Evolutionary conservation across 495 filamentous ascomycete species (phyloP), one percentile per base, ranked within the genome.

Genomic region (Penicillium pancosmium): DNA sequence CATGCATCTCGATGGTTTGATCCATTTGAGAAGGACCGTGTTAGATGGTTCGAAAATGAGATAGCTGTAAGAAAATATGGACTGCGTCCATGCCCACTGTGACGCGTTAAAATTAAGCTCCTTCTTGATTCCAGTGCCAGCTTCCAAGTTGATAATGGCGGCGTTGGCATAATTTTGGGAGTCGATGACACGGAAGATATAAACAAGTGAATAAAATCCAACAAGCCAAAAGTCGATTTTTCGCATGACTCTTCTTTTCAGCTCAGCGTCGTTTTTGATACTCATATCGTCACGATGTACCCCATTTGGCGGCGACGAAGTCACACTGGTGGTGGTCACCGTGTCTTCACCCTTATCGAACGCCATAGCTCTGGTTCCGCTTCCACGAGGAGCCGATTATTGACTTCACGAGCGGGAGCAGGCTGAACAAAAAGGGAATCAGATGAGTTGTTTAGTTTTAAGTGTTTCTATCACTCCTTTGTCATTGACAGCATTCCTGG

Each of bases 61-160:
- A 43, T 78, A 79, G 52, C 66, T 69, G 52, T 71, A 71, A 1
- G 62, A 78, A 47, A 79, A 79, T 27, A 79, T 78, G 16, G 69
- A 73, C 6, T 76, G 65, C 1, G 74, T 70, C 76, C 75, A 78
- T 1, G 76, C 64, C 73, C 75, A 80, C 52, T 80, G 69, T 0
- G 61, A 64, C 1, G 67, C 51, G 16, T 38, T 70, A 9, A 79
- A 62, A n/a, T 67, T 52, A 1, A 79, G 71, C 46, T 80, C 71
- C 55, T 77, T 74, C 41, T 77, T 78, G 47, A 78, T 77, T 11
- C 70, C 71, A 1, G 70, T 76, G 13, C 76, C 75, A 23, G 68
- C 62, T 60, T 78, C 76, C 23, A 79, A 65, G 46, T 79, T 79
- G 68, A 79, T 79, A 53, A 80, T 80, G 0, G 74, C 76, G 3